Evolutionary conservation across 2,329 filamentous ascomycete species (phyloP), one percentile per base, ranked within the genome.

Genomic region (Cytospora schulzeri): DNA sequence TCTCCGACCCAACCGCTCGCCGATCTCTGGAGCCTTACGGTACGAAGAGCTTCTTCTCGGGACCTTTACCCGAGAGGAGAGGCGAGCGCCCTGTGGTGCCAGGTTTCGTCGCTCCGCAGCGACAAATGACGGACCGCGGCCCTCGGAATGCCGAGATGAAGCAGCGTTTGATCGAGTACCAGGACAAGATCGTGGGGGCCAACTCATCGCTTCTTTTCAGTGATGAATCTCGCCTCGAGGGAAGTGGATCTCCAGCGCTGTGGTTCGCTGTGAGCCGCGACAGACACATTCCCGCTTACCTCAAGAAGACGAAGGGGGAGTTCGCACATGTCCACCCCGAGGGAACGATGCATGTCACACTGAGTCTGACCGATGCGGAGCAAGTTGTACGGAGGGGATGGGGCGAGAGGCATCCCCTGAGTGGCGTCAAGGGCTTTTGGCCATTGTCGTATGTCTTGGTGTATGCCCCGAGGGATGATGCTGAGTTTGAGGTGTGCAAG

Each of bases 371-470:
- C 1, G 79, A 81, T 59, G 78, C 77, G 2, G 72, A 73, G 54
- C 67, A 70, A 50, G 72, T 72, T 5, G 73, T 79, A 35, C 69
- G 63, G 15, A 71, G 68, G 50, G 77, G 77, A 0, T 81, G 79
- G 78, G 78, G 72, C 12, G 74, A 79, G 70, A 70, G 78, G 5
- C 78, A 80, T 53, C 68, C 66, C 45, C 69, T 80, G 56, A 71
- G 72, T 24, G 76, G 76, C 2, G 71, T 70, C 3, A 57, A 59
- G 3, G 67, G 64, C 1, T 56, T 68, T 1, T 12, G 76, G 60
- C 76, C 78, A 0, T 74, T 73, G 70, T 73, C 72, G 1, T 80
- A 78, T 63, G 71, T 80, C 38, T 57, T 81, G 56, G 54, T 80
- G 0, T 81, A 80, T 38, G 77, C 77, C 35, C 78, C 78, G 45